Evolutionary conservation across 371 early-diverging fungal species (phyloP).

Genomic region (Rhizopus arrhizus): DNA sequence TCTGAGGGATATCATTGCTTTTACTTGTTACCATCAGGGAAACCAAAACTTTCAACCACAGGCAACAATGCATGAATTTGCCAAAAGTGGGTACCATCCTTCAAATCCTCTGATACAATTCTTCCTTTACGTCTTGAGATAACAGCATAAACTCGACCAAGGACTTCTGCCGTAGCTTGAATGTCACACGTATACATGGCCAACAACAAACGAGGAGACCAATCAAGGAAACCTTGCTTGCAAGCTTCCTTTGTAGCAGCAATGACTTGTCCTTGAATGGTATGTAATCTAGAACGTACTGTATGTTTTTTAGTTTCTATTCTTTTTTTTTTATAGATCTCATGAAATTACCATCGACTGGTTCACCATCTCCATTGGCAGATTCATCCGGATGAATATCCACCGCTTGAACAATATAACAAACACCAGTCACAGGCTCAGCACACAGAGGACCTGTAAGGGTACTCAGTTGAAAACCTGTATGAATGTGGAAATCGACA

Average conservation of each 20-base stretch:
- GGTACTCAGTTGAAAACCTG: constrained; percentile 95
- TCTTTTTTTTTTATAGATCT: not conserved
- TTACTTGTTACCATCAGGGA: constrained; percentile 80
- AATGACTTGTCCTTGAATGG: constrained; percentile 85
- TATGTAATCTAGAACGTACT: constrained; percentile 58
- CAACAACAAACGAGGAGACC: constrained; percentile 92
- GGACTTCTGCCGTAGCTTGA: constrained; percentile 90
- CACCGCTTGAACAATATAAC: constrained; percentile 82
- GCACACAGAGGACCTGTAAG: constrained; percentile 90
- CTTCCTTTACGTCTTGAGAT: constrained; percentile 85
- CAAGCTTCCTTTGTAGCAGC: constrained; percentile 84
- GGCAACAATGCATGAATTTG: constrained; percentile 91
- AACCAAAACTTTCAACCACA: constrained; percentile 98
- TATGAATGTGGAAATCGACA: constrained; percentile 78
- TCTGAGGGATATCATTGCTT: too few relatives aligned
- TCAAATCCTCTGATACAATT: constrained; percentile 90
- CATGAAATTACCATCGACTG: constrained; percentile 27
- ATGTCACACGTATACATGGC: constrained; percentile 97
- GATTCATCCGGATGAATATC: constrained; percentile 45
- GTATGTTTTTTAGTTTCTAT: constrained; percentile 5
- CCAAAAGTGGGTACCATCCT: constrained; percentile 95
- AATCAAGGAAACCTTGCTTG: constrained; percentile 81
- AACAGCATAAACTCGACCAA: constrained; percentile 96
- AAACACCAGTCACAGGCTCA: constrained; percentile 90
- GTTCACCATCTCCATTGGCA: constrained; percentile 26